phyloP scores from a whole-genome alignment of 2,329 filamentous ascomycete genomes.

The Dendrostoma leiphaemia region DNA sequence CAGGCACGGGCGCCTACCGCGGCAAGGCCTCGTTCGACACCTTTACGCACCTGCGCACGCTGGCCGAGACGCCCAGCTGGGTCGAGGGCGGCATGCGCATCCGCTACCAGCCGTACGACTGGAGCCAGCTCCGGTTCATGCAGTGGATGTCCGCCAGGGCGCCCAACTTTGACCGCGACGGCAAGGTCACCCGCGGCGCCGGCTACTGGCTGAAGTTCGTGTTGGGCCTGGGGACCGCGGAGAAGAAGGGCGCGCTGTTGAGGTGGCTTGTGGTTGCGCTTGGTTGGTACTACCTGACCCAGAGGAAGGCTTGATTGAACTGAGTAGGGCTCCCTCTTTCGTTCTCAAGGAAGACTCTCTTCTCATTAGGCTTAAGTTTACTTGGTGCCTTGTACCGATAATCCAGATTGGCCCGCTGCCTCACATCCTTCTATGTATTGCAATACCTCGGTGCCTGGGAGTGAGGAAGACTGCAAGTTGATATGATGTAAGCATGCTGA shows the following conservation, averaged over 20 bases:
- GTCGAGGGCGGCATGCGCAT: conserved; percentile 65
- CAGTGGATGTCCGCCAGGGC: conserved; percentile 40
- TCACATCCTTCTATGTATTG: too few relatives aligned
- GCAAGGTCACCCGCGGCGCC: conserved; percentile 48
- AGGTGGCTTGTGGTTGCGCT: conserved; percentile 48
- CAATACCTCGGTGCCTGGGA: too few relatives aligned
- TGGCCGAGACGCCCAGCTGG: conserved; percentile 65
- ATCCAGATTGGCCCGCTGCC: too few relatives aligned
- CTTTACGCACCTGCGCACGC: conserved; percentile 57
- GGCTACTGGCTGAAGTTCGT: conserved; percentile 54
- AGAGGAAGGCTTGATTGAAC: conserved; percentile 1
- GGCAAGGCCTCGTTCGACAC: conserved; percentile 71
- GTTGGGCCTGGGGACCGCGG: conserved; percentile 49
- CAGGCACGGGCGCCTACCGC: conserved; percentile 73
- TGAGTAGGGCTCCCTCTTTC: background rate
- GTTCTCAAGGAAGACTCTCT: too few relatives aligned
- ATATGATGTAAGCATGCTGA: too few relatives aligned
- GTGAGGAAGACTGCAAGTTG: too few relatives aligned
- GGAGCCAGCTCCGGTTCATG: conserved; percentile 43
- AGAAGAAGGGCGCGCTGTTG: conserved; percentile 47
- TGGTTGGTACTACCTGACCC: conserved; percentile 13
- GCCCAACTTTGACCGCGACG: conserved; percentile 63
- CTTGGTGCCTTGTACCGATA: too few relatives aligned
- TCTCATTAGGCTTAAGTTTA: too few relatives aligned
- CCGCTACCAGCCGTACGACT: conserved; percentile 64